phyloP scores from a whole-genome alignment of 495 filamentous ascomycete genomes.

The Apiosordaria backusii region DNA sequence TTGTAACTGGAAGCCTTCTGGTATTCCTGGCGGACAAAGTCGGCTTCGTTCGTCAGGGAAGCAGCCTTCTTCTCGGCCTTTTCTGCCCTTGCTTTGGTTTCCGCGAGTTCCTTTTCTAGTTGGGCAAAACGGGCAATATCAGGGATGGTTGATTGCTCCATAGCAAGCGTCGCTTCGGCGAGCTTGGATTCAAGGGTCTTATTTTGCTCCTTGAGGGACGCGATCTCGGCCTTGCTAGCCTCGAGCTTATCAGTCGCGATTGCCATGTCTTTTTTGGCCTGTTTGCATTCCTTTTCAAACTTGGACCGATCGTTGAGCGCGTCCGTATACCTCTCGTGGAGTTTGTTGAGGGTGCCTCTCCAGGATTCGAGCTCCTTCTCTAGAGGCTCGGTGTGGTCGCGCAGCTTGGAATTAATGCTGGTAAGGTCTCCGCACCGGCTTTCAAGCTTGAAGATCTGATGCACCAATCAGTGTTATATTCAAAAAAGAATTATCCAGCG shows the following conservation, averaged over 20 bases:
- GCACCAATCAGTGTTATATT: neutral
- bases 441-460: slow-evolving; percentile 34
- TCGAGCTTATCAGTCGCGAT: slow-evolving; percentile 29
- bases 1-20: slow-evolving; percentile 58
- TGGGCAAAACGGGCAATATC: slow-evolving; percentile 46
- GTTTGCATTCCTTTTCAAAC: slow-evolving; percentile 35
- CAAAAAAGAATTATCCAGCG: neutral
- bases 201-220: slow-evolving; percentile 49
- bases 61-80: slow-evolving; percentile 45
- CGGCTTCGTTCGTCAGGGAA: slow-evolving; percentile 42
- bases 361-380: slow-evolving; percentile 33
- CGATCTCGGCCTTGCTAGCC: slow-evolving; percentile 41
- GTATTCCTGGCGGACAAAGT: slow-evolving; percentile 61
- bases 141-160: slow-evolving; percentile 49
- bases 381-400: slow-evolving; percentile 28
- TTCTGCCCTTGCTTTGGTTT: slow-evolving; percentile 31
- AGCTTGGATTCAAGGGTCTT: slow-evolving; percentile 49
- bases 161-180: slow-evolving; percentile 41
- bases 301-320: slow-evolving; percentile 38
- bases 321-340: slow-evolving; percentile 34
- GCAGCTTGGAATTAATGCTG: slow-evolving; percentile 23
- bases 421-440: slow-evolving; percentile 24
- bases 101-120: slow-evolving; percentile 37
- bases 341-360: slow-evolving; percentile 22
- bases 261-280: slow-evolving; percentile 24